Base-by-base conservation (phyloP, 2,329 filamentous ascomycete genomes). In the Venturia pyrina region DNA sequence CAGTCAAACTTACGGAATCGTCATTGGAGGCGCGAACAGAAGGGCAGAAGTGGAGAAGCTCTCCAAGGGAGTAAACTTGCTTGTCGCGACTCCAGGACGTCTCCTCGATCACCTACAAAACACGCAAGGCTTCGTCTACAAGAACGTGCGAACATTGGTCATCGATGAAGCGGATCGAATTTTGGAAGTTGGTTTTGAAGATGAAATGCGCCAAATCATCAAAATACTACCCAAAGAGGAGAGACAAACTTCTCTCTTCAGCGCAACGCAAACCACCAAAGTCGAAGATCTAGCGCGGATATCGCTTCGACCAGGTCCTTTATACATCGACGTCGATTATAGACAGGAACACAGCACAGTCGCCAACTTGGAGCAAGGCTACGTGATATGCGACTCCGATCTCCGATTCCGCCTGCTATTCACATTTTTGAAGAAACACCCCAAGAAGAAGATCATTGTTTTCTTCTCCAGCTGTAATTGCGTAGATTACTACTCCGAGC, bases 111-210 rank as follows among this genome's bases (percentile, higher is more conserved):
- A 99, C 74, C 82, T 99, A 53, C 90, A 95, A 76, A 96, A 93
- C 75, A 98, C 95, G 0, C 89, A 89, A 66, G 88, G 88, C 24
- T 98, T 98, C 70, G 80, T 89, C 0, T 96, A 91, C 84, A 96
- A 96, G 82, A 96, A 97, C 77, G 79, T 96, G 71, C 92, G 93
- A 77, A 90, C 91, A 1, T 82, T 99, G 44, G 86, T 99, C 70
- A 97, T 98, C 70, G 95, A 99, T 72, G 95, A 99, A 79, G 95
- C 95, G 21, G 95, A 99, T 75, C 88, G 95, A 61, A 97, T 99
- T 69, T 81, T 99, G 57, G 95, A 99, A 79, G 91, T 97, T 68
- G 93, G 95, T 72, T 99, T 99, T 82, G 95, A 99, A 77, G 95
- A 98, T 73, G 95, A 99, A 79, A 96, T 99, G 90, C 85, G 91